phyloP scores from a whole-genome alignment of 257 asterid species.

The Gentiana macrophylla region DNA sequence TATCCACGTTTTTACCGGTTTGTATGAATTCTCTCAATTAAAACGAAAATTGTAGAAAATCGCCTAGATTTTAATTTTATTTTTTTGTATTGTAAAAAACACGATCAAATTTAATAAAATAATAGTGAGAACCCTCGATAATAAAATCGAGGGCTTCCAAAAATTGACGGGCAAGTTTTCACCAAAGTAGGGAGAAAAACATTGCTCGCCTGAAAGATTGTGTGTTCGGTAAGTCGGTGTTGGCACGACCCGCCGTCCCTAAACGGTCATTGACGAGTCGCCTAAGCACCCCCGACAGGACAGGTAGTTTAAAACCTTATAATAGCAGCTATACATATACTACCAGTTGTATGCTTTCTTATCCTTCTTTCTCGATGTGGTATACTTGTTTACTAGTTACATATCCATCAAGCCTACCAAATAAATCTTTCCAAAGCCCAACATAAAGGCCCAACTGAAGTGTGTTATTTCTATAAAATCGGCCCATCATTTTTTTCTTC shows the following conservation, averaged over 20 bases:
- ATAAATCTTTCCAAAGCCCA: too few relatives aligned
- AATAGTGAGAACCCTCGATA: conserved; percentile 1
- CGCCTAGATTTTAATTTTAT: too few relatives aligned
- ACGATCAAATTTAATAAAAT: too few relatives aligned
- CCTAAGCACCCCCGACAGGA: conserved; percentile 67
- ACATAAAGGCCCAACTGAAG: too few relatives aligned
- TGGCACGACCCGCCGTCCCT: conserved; percentile 80
- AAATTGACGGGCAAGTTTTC: conserved; percentile 69
- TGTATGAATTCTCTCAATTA: too few relatives aligned
- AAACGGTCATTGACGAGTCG: conserved; percentile 61
- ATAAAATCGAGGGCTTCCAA: conserved; percentile 46
- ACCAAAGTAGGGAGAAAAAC: conserved; percentile 44
- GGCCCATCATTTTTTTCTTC: too few relatives aligned
- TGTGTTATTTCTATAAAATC: too few relatives aligned
- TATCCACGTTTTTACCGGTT: too few relatives aligned
- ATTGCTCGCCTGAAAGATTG: conserved; percentile 29
- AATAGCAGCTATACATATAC: not conserved
- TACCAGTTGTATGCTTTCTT: too few relatives aligned
- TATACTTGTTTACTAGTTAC: conserved; percentile 14
- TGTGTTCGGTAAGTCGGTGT: conserved; percentile 64
- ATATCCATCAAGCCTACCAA: not conserved
- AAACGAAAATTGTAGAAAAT: too few relatives aligned
- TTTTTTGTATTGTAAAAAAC: too few relatives aligned
- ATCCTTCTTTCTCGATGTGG: conserved; percentile 1
- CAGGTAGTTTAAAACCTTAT: fast-evolving